phyloP scores from a whole-genome alignment of 345 rosid genomes.

The Ceriops tagal region DNA sequence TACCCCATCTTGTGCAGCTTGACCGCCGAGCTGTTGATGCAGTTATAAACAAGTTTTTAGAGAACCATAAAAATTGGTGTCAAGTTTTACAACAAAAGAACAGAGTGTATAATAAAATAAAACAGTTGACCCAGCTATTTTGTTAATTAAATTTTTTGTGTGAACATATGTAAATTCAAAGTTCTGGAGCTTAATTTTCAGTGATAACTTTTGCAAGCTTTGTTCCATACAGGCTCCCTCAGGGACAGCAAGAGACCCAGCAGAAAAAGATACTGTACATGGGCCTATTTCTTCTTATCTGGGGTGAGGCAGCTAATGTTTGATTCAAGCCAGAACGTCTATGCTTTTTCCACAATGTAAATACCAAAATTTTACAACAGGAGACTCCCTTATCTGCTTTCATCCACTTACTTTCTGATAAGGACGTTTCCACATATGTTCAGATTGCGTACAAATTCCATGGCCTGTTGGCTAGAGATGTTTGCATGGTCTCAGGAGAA shows the following conservation, averaged over 20 bases:
- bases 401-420: background rate
- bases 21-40: conserved; percentile 93
- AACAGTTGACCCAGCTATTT: background rate
- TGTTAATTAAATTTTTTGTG: background rate
- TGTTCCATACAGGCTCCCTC: conserved; percentile 67
- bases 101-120: conserved; percentile 68
- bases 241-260: conserved; percentile 75
- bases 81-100: conserved; percentile 85
- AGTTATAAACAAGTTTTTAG: conserved; percentile 74
- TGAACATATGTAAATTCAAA: background rate
- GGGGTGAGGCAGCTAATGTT: conserved; percentile 97
- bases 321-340: conserved; percentile 95
- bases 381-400: background rate
- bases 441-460: conserved; percentile 99
- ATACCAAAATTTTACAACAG: conserved; percentile 20
- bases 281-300: conserved; percentile 90
- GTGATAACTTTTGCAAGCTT: conserved; percentile 1
- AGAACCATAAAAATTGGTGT: conserved; percentile 94
- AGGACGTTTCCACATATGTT: conserved; percentile 11
- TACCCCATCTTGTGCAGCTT: conserved; percentile 54
- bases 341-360: conserved; percentile 92
- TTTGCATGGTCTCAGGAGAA: conserved; percentile 97
- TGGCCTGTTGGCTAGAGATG: conserved; percentile 92
- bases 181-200: background rate
- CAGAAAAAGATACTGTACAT: conserved; percentile 86